Base-by-base conservation (phyloP, 176 grass and related monocot genomes). In the Miscanthus lutarioriparius region DNA sequence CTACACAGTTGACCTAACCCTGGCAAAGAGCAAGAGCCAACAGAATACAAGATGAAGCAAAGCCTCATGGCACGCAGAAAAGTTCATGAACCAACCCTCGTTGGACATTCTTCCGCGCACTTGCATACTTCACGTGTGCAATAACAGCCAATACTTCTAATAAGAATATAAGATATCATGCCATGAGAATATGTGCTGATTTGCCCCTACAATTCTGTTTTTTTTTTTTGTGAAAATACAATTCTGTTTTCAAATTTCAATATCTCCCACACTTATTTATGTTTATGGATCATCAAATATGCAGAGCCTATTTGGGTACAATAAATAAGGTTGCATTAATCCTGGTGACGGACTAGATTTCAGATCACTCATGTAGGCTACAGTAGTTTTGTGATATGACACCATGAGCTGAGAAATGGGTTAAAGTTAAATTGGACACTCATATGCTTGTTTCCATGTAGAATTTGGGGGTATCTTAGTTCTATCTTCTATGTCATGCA, bases 31-130 rank as follows among this genome's bases (percentile, higher is more conserved):
- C 77, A 86, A 77, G 64, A 77, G 45, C 43, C 88, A 89, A 77
- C 41, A 35, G 43, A 53, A 41, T 40, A 82, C 88, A 54, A 14
- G 19, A 63, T 45, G 19, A 80, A 82, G 26, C 41, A 65, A 71
- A 88, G 39, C 38, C 20, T 40, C 20, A 43, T 53, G 51, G 5
- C 26, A 17, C 45, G 10, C 23, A 67, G 19, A 73, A 83, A 74
- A 79, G 68, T 8, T 74, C 40, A 61, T 37, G 81, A 20, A 71
- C 10, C 38, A 7, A 17, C 3, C 44, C 72, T 77, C 45, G 65
- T 78, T 89, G 82, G 78, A 44, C 73, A 90, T 84, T 45, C 86
- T 51, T 83, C 35, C 10, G 1, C 35, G n/a, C 35, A 77, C 38
- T 67, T 53, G 59, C 41, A 65, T 28, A 43, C 5, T 62, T 62